Evolutionary conservation across 2,329 filamentous ascomycete species (phyloP), one percentile per base, ranked within the genome.

Genomic region (Aciculosporium take): DNA sequence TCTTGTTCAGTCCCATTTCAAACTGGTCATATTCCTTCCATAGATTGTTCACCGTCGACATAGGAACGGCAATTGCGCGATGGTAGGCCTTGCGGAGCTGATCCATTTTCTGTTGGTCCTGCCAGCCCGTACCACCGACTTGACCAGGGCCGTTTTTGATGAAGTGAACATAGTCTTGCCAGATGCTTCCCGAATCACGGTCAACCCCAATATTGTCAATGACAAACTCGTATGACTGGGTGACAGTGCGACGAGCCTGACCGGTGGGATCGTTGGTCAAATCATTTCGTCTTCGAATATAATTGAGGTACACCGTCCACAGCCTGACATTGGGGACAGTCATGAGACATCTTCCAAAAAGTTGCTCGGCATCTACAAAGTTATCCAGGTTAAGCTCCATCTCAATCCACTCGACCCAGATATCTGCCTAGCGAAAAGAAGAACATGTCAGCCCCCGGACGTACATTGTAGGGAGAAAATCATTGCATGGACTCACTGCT

Each of bases 1-100:
- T 76, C 61, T 94, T 96, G 67, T 95, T 95, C 44, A 95, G 63
- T 5, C 81, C 77, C 75, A 91, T 87, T 63, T 98, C 91, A 55
- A 98, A 98, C 50, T 84, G 80, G 58, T 96, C 88, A 56, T 98
- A 98, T 55, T 98, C 89, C 58, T 93, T 94, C 93, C 91, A 98
- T 12, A 98, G 66, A 40, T 73, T 74, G 54, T 89, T 84, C 37
- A 94, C 76, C 25, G 81, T 82, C 41, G 81, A 76, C 48, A 86
- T 94, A 4, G 93, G 93, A 30, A 95, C 76, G 49, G 77, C 80
- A 44, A 95, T 84, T 12, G 89, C 89, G 40, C 81, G 81, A 53
- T 95, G 88, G 58, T 95, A 98, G 1, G 85, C 84, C 58, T 93
- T 94, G 45, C 91, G 81, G 39, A 98, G 65, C 51, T 84, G 71